Percentiles rank a stretch among this genome's conserved stretches.
These are phyloP conservation scores for Chrysoporthe deuterocubensis DNA, from an alignment of 2,329 filamentous ascomycete genomes.

Conservation along the genomic window DNA sequence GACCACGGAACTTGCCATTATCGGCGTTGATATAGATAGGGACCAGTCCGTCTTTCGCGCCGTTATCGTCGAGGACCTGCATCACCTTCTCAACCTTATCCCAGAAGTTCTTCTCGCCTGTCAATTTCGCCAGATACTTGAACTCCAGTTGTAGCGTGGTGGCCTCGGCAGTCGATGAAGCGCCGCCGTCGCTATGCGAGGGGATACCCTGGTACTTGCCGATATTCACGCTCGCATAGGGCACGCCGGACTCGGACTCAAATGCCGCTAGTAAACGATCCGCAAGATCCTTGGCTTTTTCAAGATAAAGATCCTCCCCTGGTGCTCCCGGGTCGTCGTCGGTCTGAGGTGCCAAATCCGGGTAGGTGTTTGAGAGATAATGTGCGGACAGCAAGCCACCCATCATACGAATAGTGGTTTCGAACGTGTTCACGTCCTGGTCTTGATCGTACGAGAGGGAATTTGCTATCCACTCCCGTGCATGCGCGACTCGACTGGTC, in stretches of 20 bases:
- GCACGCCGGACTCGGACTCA: conserved; percentile 83
- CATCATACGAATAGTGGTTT: conserved; percentile 97
- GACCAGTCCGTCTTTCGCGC: conserved; percentile 77
- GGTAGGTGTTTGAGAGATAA: conserved; percentile 86
- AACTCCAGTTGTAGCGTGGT: conserved; percentile 93
- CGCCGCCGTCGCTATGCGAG: conserved; percentile 83
- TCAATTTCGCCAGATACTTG: conserved; percentile 95
- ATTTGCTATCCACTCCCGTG: conserved; percentile 84
- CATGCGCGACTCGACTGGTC: conserved; percentile 80
- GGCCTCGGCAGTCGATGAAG: conserved; percentile 92
- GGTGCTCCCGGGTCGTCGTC: conserved; percentile 73
- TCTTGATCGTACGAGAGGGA: conserved; percentile 86
- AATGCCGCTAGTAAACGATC: conserved; percentile 87
- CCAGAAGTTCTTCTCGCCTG: conserved; percentile 92
- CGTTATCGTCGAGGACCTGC: conserved; percentile 84
- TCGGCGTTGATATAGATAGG: conserved; percentile 89
- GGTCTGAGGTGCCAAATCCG: conserved; percentile 73
- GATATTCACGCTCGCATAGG: conserved; percentile 88
- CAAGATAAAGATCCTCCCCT: conserved; percentile 90
- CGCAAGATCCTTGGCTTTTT: conserved; percentile 92
- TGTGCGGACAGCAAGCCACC: conserved; percentile 91
- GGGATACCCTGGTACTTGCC: conserved; percentile 74
- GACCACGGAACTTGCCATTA: conserved; percentile 76
- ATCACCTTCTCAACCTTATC: conserved; percentile 90
- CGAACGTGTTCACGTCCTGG: conserved; percentile 96